These are phyloP conservation scores for Saussurea involucrata DNA, from an alignment of 129 eudicot genomes.

Conservation along the genomic window DNA sequence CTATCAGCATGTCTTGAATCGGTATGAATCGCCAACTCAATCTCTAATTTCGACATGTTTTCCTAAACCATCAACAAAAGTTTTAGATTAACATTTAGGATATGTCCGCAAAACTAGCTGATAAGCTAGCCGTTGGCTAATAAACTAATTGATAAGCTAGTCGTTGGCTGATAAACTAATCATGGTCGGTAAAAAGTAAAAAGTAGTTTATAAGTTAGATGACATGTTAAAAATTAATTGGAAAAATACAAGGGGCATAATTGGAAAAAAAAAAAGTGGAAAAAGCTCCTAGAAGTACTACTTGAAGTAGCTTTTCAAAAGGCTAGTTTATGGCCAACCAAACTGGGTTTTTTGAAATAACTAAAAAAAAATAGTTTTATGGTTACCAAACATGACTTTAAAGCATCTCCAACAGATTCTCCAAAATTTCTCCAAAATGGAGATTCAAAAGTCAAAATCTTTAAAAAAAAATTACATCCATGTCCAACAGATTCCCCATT, in stretches of 20 bases:
- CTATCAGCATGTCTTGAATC: slow-evolving; percentile 91
- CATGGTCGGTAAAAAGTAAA: background rate
- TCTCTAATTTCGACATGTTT: slow-evolving; percentile 63
- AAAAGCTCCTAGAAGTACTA: background rate
- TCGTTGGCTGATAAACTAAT: background rate
- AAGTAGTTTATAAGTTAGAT: background rate
- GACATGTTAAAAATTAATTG: background rate
- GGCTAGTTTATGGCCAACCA: no score
- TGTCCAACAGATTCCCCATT: no score
- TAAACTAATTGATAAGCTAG: background rate
- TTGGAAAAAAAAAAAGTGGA: background rate
- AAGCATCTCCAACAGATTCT: no score
- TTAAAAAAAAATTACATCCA: no score
- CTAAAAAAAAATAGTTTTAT: background rate
- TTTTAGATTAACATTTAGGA: background rate
- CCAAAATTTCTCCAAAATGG: no score
- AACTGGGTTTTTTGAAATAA: background rate
- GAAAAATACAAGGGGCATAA: background rate
- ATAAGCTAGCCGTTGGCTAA: background rate
- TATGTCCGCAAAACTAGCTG: background rate
- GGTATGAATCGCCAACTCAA: slow-evolving; percentile 78
- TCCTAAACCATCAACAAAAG: slow-evolving; percentile 41
- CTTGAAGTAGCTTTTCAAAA: background rate
- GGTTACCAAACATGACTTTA: background rate
- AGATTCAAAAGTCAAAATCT: no score